A percentile compares a stretch with the other conserved stretches of the same genome.
Conservation (phyloP, 2,329 filamentous ascomycete genomes). For the Talaromyces atroroseus region DNA sequence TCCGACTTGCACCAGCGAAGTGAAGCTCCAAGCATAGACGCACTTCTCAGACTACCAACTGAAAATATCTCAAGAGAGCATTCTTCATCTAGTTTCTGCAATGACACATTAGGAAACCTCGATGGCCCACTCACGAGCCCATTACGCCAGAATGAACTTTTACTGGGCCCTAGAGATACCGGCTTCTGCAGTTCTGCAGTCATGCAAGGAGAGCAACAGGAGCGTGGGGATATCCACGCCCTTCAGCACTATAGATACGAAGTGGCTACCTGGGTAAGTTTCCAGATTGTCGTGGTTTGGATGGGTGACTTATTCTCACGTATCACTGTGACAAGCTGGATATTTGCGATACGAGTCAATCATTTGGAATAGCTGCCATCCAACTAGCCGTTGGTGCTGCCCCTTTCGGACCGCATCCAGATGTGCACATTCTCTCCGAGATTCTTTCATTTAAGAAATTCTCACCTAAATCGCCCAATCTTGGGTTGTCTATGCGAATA, state of each 20-base stretch:
- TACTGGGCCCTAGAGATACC: too few species aligned
- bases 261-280: conserved; percentile 42
- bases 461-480: neutral
- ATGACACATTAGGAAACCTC: neutral
- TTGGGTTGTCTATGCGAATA: neutral
- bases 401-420: neutral
- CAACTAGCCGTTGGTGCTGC: conserved; percentile 19
- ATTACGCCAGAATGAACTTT: too few species aligned
- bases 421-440: conserved; percentile 5
- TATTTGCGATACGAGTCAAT: conserved; percentile 38
- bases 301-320: neutral
- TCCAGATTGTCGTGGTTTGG: neutral
- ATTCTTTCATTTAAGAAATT: neutral
- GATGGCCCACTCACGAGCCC: neutral
- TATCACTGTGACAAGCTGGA: conserved; percentile 32
- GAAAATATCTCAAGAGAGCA: too few species aligned
- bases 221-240: conserved; percentile 27
- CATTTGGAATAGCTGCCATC: conserved; percentile 37
- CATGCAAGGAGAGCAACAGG: neutral
- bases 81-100: too few species aligned
- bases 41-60: too few species aligned
- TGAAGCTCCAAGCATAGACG: too few species aligned
- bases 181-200: neutral
- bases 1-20: too few species aligned
- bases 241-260: conserved; percentile 43